Base-by-base conservation (phyloP, 2,329 filamentous ascomycete genomes). In the Aspergillus proliferans region DNA sequence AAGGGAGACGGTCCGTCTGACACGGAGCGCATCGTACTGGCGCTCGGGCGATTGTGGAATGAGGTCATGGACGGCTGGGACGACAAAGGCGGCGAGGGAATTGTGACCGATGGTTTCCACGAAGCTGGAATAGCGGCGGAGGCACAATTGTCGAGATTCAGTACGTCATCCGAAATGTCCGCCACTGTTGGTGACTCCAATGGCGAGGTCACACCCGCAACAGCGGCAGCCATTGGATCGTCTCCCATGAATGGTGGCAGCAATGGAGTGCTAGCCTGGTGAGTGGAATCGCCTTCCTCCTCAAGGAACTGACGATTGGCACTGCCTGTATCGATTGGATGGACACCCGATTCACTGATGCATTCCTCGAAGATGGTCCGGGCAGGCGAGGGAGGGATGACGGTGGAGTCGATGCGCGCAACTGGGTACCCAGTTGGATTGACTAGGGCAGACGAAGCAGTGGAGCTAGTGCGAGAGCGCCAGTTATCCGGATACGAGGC, bases 111-210 rank as follows among this genome's bases (percentile, higher is more conserved):
- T 30, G 26, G 26, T 10, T 30, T 30, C 26, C 26, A 34, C 76
- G 74, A 12, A 77, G 72, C 45, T 12, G 38, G 6, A 19, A 21
- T 21, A 15, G 15, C 10, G 38, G 76, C 76, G 12, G 74, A 67
- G 14, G 76, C 76, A 14, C 75, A 74, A 21, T 70, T 65, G 41
- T 67, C 69, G 45, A 71, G 59, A 14, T 75, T 18, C 58, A 21
- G 14, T 14, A 14, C 39, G 19, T 65, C 18, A 64, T 70, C 53
- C 33, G 71, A 68, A 36, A 78, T 71, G n/a, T 84, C 82, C 8
- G 85, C 87, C 15, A 93, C 80, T 0, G 83, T 86, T 0, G 90
- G 90, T 0, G 89, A 94, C 67, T 94, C 88, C 22, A 95, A 74
- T n/a, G 91, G 89, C 6, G 89, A 94, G 50, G 87, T 80, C 28